phyloP scores from a whole-genome alignment of 306 rosid genomes.

The Pyrus bretschneideri region DNA sequence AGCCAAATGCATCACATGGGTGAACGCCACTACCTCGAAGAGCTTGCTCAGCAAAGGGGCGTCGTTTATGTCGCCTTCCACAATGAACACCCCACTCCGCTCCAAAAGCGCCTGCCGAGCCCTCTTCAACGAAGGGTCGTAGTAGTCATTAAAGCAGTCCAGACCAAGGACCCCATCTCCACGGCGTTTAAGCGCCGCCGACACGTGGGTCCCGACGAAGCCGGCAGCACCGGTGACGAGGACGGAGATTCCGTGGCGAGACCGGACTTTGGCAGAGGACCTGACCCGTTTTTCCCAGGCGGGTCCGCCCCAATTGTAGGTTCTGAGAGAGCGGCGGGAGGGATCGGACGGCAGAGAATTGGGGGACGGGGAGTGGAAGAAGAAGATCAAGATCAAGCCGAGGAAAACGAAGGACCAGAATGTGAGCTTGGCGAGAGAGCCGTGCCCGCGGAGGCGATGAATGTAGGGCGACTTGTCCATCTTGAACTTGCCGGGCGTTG shows the following conservation, averaged over 20 bases:
- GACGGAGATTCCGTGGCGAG: constrained; percentile 59
- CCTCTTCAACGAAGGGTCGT: constrained; percentile 77
- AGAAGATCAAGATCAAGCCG: constrained; percentile 74
- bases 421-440: constrained; percentile 68
- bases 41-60: constrained; percentile 60
- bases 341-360: constrained; percentile 47
- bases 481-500: constrained; percentile 93
- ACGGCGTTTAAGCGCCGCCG: constrained; percentile 79
- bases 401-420: constrained; percentile 69
- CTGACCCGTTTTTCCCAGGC: constrained; percentile 84
- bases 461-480: constrained; percentile 73
- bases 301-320: constrained; percentile 77
- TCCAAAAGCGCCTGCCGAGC: constrained; percentile 76
- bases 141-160: constrained; percentile 80
- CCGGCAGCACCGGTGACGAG: constrained; percentile 93
- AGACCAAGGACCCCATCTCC: constrained; percentile 87
- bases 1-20: constrained; percentile 97
- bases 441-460: constrained; percentile 69
- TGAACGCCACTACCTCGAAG: constrained; percentile 87
- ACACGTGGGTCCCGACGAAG: constrained; percentile 88
- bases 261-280: constrained; percentile 59
- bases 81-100: constrained; percentile 71
- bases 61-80: constrained; percentile 94
- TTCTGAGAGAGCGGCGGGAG: constrained; percentile 70
- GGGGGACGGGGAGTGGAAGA: constrained; percentile 65